phyloP scores from a whole-genome alignment of 345 rosid genomes.

The Luvunga scandens region DNA sequence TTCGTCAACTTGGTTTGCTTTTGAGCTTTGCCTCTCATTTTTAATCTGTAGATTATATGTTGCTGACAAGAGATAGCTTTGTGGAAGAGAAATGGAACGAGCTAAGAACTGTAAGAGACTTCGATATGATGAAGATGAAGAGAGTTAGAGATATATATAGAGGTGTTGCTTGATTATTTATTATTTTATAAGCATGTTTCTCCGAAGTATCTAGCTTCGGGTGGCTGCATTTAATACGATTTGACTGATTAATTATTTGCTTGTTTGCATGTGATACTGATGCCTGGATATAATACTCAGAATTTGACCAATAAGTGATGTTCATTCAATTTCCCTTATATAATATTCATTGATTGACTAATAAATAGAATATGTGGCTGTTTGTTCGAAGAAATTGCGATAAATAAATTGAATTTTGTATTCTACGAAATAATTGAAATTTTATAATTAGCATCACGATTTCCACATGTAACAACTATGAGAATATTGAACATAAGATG shows the following conservation, averaged over 20 bases:
- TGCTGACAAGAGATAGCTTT: not conserved
- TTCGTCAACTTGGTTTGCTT: conserved; percentile 7
- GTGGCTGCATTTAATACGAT: not conserved
- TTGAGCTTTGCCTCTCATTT: conserved; percentile 14
- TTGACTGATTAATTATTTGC: not conserved
- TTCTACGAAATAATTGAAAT: not conserved
- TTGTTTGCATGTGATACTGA: not conserved
- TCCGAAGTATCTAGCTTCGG: conserved; percentile 19
- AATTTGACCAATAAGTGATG: not conserved
- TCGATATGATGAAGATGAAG: not conserved
- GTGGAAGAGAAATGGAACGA: not conserved
- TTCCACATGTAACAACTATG: not conserved
- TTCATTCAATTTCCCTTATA: not conserved
- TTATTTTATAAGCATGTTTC: conserved; percentile 1
- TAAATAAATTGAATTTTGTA: too few relatives aligned
- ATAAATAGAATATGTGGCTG: not conserved
- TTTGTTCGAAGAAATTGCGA: too few relatives aligned
- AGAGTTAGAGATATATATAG: not conserved
- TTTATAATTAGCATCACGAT: not conserved
- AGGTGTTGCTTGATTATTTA: not conserved
- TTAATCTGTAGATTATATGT: not conserved
- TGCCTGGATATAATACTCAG: not conserved
- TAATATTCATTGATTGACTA: not conserved
- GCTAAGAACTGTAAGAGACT: not conserved
- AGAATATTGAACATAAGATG: not conserved